phyloP scores from a whole-genome alignment of 2,329 filamentous ascomycete species.

The Xylariaceae sp. region DNA sequence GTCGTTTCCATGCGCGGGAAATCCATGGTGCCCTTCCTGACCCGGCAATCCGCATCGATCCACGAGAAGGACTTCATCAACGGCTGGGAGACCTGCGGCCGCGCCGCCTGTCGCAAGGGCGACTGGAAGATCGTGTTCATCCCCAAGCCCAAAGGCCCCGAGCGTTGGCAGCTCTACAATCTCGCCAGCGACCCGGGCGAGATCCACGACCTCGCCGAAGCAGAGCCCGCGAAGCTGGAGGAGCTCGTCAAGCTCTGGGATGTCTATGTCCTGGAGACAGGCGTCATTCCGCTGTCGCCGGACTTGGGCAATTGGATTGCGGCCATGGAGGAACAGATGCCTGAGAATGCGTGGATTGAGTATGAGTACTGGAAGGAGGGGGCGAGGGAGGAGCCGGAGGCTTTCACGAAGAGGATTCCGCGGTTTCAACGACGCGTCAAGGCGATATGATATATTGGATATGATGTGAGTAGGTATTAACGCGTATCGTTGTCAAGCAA shows the following conservation, averaged over 20 bases:
- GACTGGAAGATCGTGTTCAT: constrained; percentile 42
- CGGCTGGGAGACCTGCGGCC: constrained; percentile 35
- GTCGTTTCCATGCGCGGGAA: constrained; percentile 33
- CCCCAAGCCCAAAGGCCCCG: constrained; percentile 43
- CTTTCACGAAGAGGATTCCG: constrained; percentile 35
- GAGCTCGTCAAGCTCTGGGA: constrained; percentile 34
- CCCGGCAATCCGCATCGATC: constrained; percentile 26
- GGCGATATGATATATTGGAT: constrained; percentile 17
- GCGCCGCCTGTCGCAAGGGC: constrained; percentile 32
- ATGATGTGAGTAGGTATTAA: no score
- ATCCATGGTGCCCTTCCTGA: constrained; percentile 32
- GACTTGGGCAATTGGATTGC: constrained; percentile 54
- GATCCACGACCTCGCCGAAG: constrained; percentile 34
- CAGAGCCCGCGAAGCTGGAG: constrained; percentile 30
- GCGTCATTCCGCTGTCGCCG: constrained; percentile 53
- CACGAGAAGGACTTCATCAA: constrained; percentile 35
- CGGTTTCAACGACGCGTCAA: constrained; percentile 27
- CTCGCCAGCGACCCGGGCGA: constrained; percentile 41
- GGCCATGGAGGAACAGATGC: constrained; percentile 59
- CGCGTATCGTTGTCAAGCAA: no score
- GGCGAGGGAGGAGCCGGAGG: constrained; percentile 39
- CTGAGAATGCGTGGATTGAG: constrained; percentile 60
- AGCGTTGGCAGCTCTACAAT: constrained; percentile 47
- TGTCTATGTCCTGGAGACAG: constrained; percentile 45
- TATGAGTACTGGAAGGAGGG: constrained; percentile 55